Evolutionary conservation across 164 flowering plant species (phyloP).

Genomic region (Vitis riparia): DNA sequence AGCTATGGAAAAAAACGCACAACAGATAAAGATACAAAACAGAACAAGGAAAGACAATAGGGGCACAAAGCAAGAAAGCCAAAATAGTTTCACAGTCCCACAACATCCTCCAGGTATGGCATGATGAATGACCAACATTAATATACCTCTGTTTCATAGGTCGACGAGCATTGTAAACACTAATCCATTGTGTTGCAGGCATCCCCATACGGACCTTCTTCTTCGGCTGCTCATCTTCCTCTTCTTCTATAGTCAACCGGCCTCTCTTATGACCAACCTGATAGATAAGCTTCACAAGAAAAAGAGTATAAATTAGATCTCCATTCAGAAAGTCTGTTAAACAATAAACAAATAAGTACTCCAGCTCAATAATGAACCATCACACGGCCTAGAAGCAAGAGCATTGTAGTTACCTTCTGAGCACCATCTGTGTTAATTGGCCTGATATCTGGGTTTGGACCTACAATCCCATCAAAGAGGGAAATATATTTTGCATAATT

Average conservation of each 20-base stretch:
- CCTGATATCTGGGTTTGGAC: slow-evolving; percentile 51
- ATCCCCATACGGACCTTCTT: slow-evolving; percentile 66
- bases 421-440: slow-evolving; percentile 75
- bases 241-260: slow-evolving; percentile 44
- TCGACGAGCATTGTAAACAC: slow-evolving; percentile 55
- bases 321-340: not conserved
- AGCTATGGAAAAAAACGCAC: no score
- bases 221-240: slow-evolving; percentile 61
- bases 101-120: not conserved
- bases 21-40: not conserved
- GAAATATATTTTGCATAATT: slow-evolving; percentile 61
- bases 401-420: slow-evolving; percentile 45
- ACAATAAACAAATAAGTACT: not conserved
- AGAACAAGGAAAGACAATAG: not conserved
- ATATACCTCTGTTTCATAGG: slow-evolving; percentile 77
- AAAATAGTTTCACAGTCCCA: not conserved
- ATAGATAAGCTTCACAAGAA: slow-evolving; percentile 34
- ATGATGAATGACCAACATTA: not conserved
- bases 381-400: not conserved
- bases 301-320: not conserved
- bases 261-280: slow-evolving; percentile 68
- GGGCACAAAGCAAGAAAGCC: not conserved
- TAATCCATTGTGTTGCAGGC: slow-evolving; percentile 73
- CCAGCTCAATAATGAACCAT: not conserved
- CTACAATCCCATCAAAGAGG: slow-evolving; percentile 57